Conservation (phyloP, 2,329 filamentous ascomycete genomes). For the Stagonosporopsis chrysanthemi region DNA sequence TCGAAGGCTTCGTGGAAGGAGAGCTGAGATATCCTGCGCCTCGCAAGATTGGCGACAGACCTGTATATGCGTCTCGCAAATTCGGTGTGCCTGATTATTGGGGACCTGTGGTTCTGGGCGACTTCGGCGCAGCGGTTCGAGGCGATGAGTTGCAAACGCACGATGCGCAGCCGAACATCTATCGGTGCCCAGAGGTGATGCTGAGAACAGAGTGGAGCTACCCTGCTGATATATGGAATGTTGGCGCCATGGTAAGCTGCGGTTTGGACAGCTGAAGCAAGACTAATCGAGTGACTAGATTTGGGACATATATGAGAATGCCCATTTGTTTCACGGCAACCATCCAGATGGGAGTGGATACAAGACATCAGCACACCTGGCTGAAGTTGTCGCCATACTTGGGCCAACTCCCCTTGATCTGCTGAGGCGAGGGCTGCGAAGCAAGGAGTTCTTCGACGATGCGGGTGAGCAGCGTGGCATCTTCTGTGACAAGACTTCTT, state of each 20-base stretch:
- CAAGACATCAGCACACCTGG: conserved; percentile 36
- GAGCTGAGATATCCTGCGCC: conserved; percentile 50
- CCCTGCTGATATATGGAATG: conserved; percentile 50
- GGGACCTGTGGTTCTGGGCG: conserved; percentile 42
- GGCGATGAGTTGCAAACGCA: conserved; percentile 18
- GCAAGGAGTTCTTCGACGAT: conserved; percentile 24
- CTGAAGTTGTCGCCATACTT: conserved; percentile 36
- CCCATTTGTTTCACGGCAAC: conserved; percentile 39
- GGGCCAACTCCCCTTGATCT: conserved; percentile 30
- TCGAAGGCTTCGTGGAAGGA: conserved; percentile 44
- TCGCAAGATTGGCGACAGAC: conserved; percentile 44
- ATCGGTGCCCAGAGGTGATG: conserved; percentile 51
- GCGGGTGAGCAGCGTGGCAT: conserved; percentile 18
- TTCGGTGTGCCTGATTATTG: conserved; percentile 43
- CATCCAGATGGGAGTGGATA: conserved; percentile 34
- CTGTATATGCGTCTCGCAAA: conserved; percentile 48
- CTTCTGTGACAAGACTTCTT: background rate
- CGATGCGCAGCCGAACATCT: conserved; percentile 47
- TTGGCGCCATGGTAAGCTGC: conserved; percentile 44
- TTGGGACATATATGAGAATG: conserved; percentile 50
- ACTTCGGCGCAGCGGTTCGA: conserved; percentile 27
- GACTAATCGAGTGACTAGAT: conserved; percentile 30
- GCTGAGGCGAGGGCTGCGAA: conserved; percentile 17
- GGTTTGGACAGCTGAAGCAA: background rate
- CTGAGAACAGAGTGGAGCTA: conserved; percentile 48